phyloP scores from a whole-genome alignment of 306 rosid genomes.

The Dryas alaskensis region DNA sequence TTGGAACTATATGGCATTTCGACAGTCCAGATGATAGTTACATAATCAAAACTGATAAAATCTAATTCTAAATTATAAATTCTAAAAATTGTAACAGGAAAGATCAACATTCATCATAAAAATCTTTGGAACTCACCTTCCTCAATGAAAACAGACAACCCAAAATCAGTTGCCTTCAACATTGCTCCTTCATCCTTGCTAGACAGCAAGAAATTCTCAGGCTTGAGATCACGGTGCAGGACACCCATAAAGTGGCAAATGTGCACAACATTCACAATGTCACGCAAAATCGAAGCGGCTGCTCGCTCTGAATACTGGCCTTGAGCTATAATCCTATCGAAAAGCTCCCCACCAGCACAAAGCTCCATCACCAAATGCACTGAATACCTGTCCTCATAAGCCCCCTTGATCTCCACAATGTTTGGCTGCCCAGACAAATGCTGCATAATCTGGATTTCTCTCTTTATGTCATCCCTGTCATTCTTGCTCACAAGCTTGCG shows the following conservation, averaged over 20 bases:
- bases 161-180: conserved; percentile 92
- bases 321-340: conserved; percentile 75
- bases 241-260: conserved; percentile 90
- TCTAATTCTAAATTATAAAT: not conserved
- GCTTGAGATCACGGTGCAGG: conserved; percentile 90
- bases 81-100: not conserved
- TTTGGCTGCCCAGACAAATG: conserved; percentile 87
- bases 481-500: conserved; percentile 61
- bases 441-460: conserved; percentile 88
- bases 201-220: conserved; percentile 85
- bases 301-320: conserved; percentile 85
- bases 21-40: not conserved
- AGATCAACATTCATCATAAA: not conserved
- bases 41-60: not conserved
- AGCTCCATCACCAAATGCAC: conserved; percentile 92
- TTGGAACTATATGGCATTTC: not conserved
- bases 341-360: conserved; percentile 90
- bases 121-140: conserved; percentile 41
- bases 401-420: conserved; percentile 75
- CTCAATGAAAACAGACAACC: conserved; percentile 87
- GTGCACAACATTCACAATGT: conserved; percentile 76
- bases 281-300: conserved; percentile 63
- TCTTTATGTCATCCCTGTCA: conserved; percentile 72
- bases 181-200: conserved; percentile 54
- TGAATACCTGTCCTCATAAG: conserved; percentile 71